Percentiles rank a stretch among this genome's conserved stretches.
Evolutionary conservation across 345 rosid species (phyloP).

Genomic region (Psidium guajava): DNA sequence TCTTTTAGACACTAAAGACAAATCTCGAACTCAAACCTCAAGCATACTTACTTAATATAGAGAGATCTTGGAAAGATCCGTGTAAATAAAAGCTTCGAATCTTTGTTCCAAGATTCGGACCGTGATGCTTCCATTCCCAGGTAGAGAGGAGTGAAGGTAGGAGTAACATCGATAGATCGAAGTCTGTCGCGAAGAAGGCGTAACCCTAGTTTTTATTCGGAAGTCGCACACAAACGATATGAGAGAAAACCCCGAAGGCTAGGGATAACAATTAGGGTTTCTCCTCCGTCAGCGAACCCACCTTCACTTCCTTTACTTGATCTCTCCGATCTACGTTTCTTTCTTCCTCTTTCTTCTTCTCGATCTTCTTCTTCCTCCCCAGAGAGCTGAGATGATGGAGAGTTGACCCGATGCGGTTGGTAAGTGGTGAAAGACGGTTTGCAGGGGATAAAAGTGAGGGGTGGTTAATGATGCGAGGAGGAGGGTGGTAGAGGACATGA

Average conservation of each 20-base stretch:
- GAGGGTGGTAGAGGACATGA: slow-evolving; percentile 35
- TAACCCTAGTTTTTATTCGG: background rate
- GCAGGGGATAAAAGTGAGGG: slow-evolving; percentile 17
- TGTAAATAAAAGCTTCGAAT: background rate
- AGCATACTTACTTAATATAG: background rate
- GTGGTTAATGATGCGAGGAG: slow-evolving; percentile 34
- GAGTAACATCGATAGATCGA: background rate
- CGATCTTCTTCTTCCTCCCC: background rate
- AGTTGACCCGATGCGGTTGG: slow-evolving; percentile 16
- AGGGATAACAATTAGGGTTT: slow-evolving; percentile 9
- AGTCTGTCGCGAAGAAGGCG: background rate
- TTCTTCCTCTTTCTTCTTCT: slow-evolving; percentile 6
- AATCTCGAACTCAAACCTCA: background rate
- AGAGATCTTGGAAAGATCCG: background rate
- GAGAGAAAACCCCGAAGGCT: background rate
- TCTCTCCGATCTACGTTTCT: background rate
- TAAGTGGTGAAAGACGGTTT: slow-evolving; percentile 16
- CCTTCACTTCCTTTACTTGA: slow-evolving; percentile 1
- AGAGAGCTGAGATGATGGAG: background rate
- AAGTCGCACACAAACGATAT: background rate
- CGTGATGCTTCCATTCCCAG: slow-evolving; percentile 58
- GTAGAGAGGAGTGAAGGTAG: slow-evolving; percentile 9
- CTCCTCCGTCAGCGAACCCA: slow-evolving; percentile 30
- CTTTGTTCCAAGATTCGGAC: slow-evolving; percentile 38
- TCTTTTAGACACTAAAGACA: background rate